Base-by-base conservation (phyloP, 768 basidiomycete species). In the Tephrocybe sp. region DNA sequence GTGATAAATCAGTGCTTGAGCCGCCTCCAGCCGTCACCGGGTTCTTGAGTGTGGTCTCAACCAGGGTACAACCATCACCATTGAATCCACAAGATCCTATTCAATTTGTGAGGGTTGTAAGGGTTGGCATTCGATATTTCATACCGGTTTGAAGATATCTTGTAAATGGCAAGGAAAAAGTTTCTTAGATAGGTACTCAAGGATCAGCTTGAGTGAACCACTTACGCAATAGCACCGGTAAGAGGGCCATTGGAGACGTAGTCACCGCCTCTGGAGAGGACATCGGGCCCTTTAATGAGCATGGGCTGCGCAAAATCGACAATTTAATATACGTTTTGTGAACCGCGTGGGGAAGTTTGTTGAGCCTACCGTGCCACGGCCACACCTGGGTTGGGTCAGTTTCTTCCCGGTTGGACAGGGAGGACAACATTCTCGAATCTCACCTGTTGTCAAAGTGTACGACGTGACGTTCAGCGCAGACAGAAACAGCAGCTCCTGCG, bases 1-100 rank as follows among this genome's bases (percentile, higher is more conserved):
- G 61, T n/a, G 67, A 65, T 21, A 73, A 58, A 53, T 72, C 71
- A 4, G 62, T 61, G 56, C 64, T 66, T n/a, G 67, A 70, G 11
- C 67, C 67, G 19, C 54, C 42, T 7, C 67, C 69, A 23, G 68
- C 57, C 23, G 44, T 47, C 16, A 57, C 62, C 15, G 65, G 69
- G 56, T 73, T 69, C n/a, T 9, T 37, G 21, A 75, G 59, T 11
- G 70, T 73, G 12, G 63, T 64, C 54, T 73, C 72, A 23, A 74
- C 56, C 4, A 69, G 51, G 4, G 67, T 70, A 54, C 73, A 74
- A 11, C 61, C 49, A 18, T 74, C 71, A 25, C 71, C 71, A 38
- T 74, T 71, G 56, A 67, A 62, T 8, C 65, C 64, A 46, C 72
- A 75, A 23, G 40, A 25, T 39, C 71, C 71, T 54, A 16, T 12